Base-by-base conservation (phyloP, 2,329 filamentous ascomycete genomes). In the Phialocephala subalpina region DNA sequence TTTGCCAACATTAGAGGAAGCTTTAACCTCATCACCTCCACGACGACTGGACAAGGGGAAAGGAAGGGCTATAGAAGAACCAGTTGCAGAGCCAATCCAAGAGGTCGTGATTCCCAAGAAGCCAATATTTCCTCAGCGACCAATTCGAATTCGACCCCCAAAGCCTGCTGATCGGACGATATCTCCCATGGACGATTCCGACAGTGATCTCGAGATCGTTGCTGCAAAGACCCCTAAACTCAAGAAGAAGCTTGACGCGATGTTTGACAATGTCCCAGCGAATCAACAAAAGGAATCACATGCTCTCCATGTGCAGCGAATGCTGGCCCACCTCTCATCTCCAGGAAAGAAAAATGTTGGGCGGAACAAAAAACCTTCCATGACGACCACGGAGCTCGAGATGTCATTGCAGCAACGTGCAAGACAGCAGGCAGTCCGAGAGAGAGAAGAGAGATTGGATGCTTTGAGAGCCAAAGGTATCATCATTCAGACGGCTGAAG, bases 401-500 rank as follows among this genome's bases (percentile, higher is more conserved):
- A 80, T 84, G 11, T 85, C 83, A 38, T 81, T 98, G 8, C 83
- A 91, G 42, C 86, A 88, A 70, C 89, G 90, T 67, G 94, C 93
- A 6, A 88, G 92, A 53, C 85, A 91, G 67, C 96, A 99, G 78
- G 94, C 94, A 53, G 88, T 88, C 67, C 79, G 86, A 49, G 93
- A 96, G 77, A 89, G 93, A 61, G 87, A 92, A 66, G 90, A 92
- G 71, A 90, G 90, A 63, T 85, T 98, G 22, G 88, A 93, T 63
- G 85, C 90, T 71, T 84, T 99, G 47, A 89, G 87, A 73, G 90
- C 91, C 12, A 93, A 92, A 78, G 96, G 96, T 8, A 85, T 97
- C 29, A 82, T 91, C 27, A 83, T 98, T 20, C 91, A 94, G 77
- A 97, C 92, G 0, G 88, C 90, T 1, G 95, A 97, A 78, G 94